Base-by-base conservation (phyloP, 2,329 filamentous ascomycete species). In the Hypoxylon sp. region DNA sequence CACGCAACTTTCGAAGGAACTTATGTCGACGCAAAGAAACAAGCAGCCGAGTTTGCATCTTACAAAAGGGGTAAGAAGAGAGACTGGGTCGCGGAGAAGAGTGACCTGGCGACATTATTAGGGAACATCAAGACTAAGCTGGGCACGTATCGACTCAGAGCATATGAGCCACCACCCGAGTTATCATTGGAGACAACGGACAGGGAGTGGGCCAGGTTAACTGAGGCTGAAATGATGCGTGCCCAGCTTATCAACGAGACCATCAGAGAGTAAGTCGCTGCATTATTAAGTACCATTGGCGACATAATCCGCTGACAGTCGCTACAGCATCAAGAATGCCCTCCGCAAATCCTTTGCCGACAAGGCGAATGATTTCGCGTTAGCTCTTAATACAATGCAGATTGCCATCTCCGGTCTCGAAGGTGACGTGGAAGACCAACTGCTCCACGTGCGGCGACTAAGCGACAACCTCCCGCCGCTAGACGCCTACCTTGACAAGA, bases 121-220 rank as follows among this genome's bases (percentile, higher is more conserved):
- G 96, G 96, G 33, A 99, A 99, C 79, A 98, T 99, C 85, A 98
- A 97, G 84, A 99, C 96, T 0, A 99, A 99, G 79, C 84, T 99
- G 72, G 94, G 93, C 72, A 99, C 96, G 40, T 99, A 99, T 78
- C 89, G 94, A 51, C 81, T 99, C 59, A 88, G 93, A 66, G 91
- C 95, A 5, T 99, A 99, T 74, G 91, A 97, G 49, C 96, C 96
- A 33, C 96, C 96, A 2, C 84, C 86, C 56, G 92, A 97, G 72
- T 80, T 99, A 68, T 91, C 91, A 54, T 80, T 97, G 51, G 93
- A 96, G 65, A 89, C 90, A 16, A 85, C 97, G 70, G 96, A 99
- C 71, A 81, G 84, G 60, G 91, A 93, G 69, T 99, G 96, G 96
- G 84, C 87, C 44, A 86, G 81, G 8, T 78, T 99, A 72, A 91